These are phyloP conservation scores for Musa balbisiana DNA, from an alignment of 202 grass and related monocot species.

Conservation along the genomic window DNA sequence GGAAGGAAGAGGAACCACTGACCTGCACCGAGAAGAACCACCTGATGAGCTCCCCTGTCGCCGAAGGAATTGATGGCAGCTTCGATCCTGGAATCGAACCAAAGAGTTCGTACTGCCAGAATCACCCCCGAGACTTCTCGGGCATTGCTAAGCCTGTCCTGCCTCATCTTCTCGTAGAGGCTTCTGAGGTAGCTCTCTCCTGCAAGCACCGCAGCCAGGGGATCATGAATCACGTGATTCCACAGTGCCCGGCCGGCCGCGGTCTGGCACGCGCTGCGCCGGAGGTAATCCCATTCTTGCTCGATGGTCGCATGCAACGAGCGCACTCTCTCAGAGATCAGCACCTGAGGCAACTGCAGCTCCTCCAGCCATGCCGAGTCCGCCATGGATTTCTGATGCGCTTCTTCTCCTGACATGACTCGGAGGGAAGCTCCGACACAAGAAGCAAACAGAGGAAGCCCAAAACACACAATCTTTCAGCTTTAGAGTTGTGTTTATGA, in stretches of 20 bases:
- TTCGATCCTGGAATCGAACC: slow-evolving; percentile 73
- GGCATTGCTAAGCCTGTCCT: slow-evolving; percentile 53
- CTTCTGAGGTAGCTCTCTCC: slow-evolving; percentile 56
- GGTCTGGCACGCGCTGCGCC: slow-evolving; percentile 90
- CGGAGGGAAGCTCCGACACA: neutral
- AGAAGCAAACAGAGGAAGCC: neutral
- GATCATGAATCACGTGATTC: slow-evolving; percentile 53
- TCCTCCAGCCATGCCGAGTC: slow-evolving; percentile 27
- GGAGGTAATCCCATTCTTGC: slow-evolving; percentile 62
- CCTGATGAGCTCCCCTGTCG: slow-evolving; percentile 37
- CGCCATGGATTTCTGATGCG: neutral
- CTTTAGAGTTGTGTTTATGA: neutral
- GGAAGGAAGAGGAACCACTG: neutral
- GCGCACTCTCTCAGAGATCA: slow-evolving; percentile 38
- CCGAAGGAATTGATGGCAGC: slow-evolving; percentile 48
- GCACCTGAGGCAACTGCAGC: slow-evolving; percentile 13
- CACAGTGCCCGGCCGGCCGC: slow-evolving; percentile 81
- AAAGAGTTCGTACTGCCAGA: slow-evolving; percentile 77
- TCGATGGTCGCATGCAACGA: slow-evolving; percentile 64
- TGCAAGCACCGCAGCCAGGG: slow-evolving; percentile 59
- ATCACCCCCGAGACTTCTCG: slow-evolving; percentile 77
- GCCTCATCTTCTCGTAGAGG: slow-evolving; percentile 61
- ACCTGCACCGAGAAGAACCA: slow-evolving; percentile 96
- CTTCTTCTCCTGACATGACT: slow-evolving; percentile 29
- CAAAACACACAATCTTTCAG: slow-evolving; percentile 5